A percentile compares a stretch with the other conserved stretches of the same genome.
Conservation (phyloP, 495 filamentous ascomycete genomes). For the Penicillium robsamsonii region DNA sequence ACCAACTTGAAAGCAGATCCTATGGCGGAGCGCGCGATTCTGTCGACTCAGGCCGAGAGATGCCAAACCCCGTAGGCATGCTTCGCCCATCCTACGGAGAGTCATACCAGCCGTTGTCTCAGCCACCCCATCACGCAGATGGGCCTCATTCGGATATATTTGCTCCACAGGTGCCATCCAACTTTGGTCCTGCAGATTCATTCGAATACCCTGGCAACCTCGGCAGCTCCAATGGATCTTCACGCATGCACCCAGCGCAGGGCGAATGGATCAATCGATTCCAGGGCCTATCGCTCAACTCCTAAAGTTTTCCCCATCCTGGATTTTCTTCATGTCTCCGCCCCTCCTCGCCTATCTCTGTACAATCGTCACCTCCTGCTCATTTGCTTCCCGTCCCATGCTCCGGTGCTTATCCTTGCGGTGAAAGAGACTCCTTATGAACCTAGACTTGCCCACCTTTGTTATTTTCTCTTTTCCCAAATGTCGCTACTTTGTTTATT, state of each 20-base stretch:
- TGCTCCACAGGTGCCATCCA: constrained; percentile 31
- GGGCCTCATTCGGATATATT: constrained; percentile 36
- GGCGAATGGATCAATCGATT: constrained; percentile 48
- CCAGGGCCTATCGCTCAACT: constrained; percentile 53
- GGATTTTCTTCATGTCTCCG: neutral
- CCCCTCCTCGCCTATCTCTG: constrained; percentile 7
- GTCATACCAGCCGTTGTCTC: constrained; percentile 38
- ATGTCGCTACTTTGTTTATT: neutral
- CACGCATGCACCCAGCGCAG: constrained; percentile 39
- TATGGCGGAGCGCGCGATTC: constrained; percentile 31
- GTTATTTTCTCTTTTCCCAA: constrained; percentile 3
- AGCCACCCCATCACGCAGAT: constrained; percentile 32
- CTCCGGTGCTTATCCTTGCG: neutral
- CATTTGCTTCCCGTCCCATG: neutral
- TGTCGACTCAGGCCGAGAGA: constrained; percentile 33
- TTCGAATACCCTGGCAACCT: constrained; percentile 33
- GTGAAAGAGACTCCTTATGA: constrained; percentile 10
- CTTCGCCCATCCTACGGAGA: constrained; percentile 39
- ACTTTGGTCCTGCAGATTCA: constrained; percentile 35
- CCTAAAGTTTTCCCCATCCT: constrained; percentile 24
- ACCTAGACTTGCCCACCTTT: constrained; percentile 8
- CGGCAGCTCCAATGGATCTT: constrained; percentile 24
- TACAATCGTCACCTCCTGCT: constrained; percentile 14
- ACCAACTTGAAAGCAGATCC: constrained; percentile 33
- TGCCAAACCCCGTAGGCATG: constrained; percentile 33